Evolutionary conservation across 2,329 filamentous ascomycete species (phyloP).

Genomic region (Seiridium cupressi): DNA sequence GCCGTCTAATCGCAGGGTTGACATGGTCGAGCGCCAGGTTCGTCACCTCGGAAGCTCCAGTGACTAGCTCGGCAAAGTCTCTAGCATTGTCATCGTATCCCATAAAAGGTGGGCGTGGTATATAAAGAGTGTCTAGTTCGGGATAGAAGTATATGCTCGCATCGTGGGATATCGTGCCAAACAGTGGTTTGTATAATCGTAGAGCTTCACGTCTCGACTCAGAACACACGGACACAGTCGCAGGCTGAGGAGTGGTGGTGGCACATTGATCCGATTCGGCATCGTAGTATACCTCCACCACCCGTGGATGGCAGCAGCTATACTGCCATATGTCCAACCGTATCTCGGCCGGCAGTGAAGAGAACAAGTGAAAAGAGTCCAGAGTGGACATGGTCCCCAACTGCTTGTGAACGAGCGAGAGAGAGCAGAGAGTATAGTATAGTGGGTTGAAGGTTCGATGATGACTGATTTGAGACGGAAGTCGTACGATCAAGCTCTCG

Average conservation of each 20-base stretch:
- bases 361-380: constrained; percentile 31
- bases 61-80: constrained; percentile 37
- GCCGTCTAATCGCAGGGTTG: constrained; percentile 38
- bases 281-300: constrained; percentile 39
- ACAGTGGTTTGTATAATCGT: constrained; percentile 33
- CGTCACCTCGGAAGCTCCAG: constrained; percentile 30
- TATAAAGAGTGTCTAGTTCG: constrained; percentile 33
- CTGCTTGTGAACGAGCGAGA: neutral
- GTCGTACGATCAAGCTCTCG: constrained; percentile 3
- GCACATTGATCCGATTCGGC: constrained; percentile 32
- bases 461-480: neutral
- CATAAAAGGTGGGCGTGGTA: constrained; percentile 35
- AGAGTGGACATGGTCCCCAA: neutral
- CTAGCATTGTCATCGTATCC: constrained; percentile 39
- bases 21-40: constrained; percentile 46
- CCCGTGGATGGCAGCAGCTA: constrained; percentile 33
- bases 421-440: neutral
- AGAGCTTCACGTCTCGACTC: constrained; percentile 42
- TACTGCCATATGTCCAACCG: constrained; percentile 38
- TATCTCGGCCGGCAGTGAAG: constrained; percentile 35
- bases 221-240: constrained; percentile 37
- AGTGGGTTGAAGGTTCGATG: neutral
- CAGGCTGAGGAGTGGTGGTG: constrained; percentile 35
- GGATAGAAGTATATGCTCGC: constrained; percentile 28
- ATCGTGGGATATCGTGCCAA: constrained; percentile 29